Evolutionary conservation across 2,329 filamentous ascomycete species (phyloP), one percentile per base, ranked within the genome.

Genomic region (Aspergillus glaucus): DNA sequence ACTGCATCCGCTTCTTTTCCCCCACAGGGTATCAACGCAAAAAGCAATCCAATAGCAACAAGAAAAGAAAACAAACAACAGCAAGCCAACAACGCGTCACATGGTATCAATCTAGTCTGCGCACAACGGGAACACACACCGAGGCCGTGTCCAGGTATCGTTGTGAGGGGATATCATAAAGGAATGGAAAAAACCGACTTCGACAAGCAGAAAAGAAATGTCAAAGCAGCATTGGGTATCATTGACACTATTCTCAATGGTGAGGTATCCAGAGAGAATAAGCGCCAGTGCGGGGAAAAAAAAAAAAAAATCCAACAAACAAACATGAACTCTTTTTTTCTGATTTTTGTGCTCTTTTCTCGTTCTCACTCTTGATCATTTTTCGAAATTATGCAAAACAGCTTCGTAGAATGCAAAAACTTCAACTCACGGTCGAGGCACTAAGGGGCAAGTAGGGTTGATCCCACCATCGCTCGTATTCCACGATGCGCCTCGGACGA

Each of bases 391-490:
- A 30, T 30, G 26, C 26, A 30, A 30, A 30, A 30, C 17, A 21
- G 40, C n/a, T 43, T 49, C 42, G 34, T 43, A 44, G 45, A 52
- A 45, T 39, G 44, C n/a, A 19, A 50, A 45, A 43, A 28, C 49
- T 55, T 55, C 59, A 57, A 50, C 57, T 55, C 53, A 46, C 42
- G 48, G 55, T 51, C 48, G 52, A 56, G 56, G 57, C 52, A 54
- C 47, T 56, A 53, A 55, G 59, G 60, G 54, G 62, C 51, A 59
- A 19, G 30, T 57, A 65, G 54, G 55, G 62, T 49, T 6, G 19
- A 51, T 68, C 67, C 69, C 68, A 71, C 68, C 67, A 71, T 55
- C 68, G 66, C 59, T 71, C 67, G 58, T 62, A 70, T 60, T 70
- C 66, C 51, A 68, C 55, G 46, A 61, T 53, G 50, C 64, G 64